Base-by-base conservation (phyloP, 257 asterid species). In the Solanum rostratum region DNA sequence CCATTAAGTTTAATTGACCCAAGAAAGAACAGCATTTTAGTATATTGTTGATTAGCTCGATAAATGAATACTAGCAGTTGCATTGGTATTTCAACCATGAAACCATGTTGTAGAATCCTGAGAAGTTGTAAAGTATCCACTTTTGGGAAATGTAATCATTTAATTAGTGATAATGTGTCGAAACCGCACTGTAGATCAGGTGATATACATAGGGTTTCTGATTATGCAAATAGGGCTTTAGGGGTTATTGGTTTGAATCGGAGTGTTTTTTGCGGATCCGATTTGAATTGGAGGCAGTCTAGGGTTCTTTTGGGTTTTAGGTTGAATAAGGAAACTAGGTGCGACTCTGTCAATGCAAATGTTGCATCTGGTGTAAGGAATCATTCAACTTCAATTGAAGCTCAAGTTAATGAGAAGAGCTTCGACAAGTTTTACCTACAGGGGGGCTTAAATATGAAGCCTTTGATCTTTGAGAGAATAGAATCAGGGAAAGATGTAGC, bases 281-380 rank as follows among this genome's bases (percentile, higher is more conserved):
- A 89, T 92, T 92, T 92, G 33, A 85, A 86, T 85, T 88, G 90
- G 92, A 92, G 91, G 83, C 92, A 85, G 62, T 82, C 91, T 81
- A 85, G 89, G 84, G 82, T 84, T 82, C 85, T 88, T 78, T 87
- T 85, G 3, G 88, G 87, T 89, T 86, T 87, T 88, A 83, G 86
- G 53, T 37, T 82, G 76, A 79, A 70, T 85, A 87, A 84, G 62
- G 24, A 80, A 29, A 63, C 13, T 81, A 84, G 88, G 45, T 87
- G 83, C 86, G 50, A 70, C 41, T 83, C 69, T 79, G 87, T 88
- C 62, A 59, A 88, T 88, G 92, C 89, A n/a, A 88, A 89, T 85
- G 94, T 92, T 73, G 97, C 93, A 6, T 92, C 97, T 6, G 92
- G 91, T 88, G 60, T 82, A 70, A 93, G 95, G 89, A 88, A 88